Conservation (phyloP, 306 rosid genomes). For the Quercus suber region DNA sequence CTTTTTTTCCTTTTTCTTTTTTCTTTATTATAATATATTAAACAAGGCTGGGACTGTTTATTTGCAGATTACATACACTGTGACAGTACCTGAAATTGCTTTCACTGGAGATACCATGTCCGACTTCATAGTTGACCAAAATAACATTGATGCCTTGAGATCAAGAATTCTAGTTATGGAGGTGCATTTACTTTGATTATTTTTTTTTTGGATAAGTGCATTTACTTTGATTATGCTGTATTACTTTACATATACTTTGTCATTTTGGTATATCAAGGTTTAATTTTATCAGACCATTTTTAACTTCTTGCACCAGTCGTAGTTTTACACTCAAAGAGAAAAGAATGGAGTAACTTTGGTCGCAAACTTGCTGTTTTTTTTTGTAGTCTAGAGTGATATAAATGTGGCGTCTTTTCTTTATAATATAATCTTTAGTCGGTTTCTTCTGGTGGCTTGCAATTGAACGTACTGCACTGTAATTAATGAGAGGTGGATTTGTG, state of each 20-base stretch:
- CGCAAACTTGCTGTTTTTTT: neutral
- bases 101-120: slow-evolving; percentile 91
- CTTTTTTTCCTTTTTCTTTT: neutral
- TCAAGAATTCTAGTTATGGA: slow-evolving; percentile 85
- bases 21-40: slow-evolving; percentile 1
- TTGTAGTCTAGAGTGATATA: neutral
- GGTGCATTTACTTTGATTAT: slow-evolving; percentile 42
- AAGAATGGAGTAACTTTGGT: neutral
- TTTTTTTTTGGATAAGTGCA: slow-evolving; percentile 16
- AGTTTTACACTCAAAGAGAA: neutral
- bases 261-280: neutral
- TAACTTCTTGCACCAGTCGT: neutral
- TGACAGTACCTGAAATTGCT: slow-evolving; percentile 78
- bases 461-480: neutral
- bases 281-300: neutral
- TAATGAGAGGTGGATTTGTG: neutral
- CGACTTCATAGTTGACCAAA: slow-evolving; percentile 65
- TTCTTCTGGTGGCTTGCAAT: neutral
- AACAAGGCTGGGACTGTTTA: slow-evolving; percentile 19
- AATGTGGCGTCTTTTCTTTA: neutral
- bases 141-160: slow-evolving; percentile 63
- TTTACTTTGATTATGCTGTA: slow-evolving; percentile 15
- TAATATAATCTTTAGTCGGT: neutral
- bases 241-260: neutral
- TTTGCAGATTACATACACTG: slow-evolving; percentile 74